Evolutionary conservation across 257 asterid genomes (phyloP).

Genomic region (Marsdenia floribunda): DNA sequence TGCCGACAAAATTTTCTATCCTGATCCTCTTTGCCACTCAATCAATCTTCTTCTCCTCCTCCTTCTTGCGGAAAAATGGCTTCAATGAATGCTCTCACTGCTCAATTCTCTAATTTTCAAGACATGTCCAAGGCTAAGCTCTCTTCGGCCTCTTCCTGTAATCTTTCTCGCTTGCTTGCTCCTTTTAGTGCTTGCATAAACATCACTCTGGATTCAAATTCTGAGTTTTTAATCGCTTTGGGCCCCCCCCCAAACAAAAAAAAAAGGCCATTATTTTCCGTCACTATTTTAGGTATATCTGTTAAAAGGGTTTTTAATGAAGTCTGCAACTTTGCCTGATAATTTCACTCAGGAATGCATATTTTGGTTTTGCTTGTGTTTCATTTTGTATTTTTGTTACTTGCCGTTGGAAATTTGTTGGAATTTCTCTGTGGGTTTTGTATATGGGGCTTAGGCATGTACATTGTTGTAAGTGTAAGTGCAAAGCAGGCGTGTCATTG

Average conservation of each 20-base stretch:
- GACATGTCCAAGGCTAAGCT: constrained; percentile 17
- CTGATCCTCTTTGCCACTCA: background rate
- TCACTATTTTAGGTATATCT: background rate
- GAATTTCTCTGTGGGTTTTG: background rate
- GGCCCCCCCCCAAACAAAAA: no score
- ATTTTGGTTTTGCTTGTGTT: background rate
- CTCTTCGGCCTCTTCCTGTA: constrained; percentile 16
- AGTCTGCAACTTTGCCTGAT: background rate
- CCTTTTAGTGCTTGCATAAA: background rate
- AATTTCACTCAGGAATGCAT: constrained; percentile 1
- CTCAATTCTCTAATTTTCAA: constrained; percentile 16
- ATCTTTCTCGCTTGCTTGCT: constrained; percentile 2
- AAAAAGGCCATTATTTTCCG: background rate
- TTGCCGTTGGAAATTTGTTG: background rate
- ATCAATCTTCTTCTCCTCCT: no score
- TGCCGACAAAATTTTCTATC: background rate
- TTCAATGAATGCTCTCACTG: constrained; percentile 21
- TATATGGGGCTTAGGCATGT: background rate
- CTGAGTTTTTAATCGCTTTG: background rate
- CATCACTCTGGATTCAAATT: background rate
- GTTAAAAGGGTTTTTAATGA: background rate
- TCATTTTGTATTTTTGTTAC: background rate
- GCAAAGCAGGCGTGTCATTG: background rate
- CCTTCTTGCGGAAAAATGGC: constrained; percentile 9
- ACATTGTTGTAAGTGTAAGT: background rate